A percentile compares a stretch with the other conserved stretches of the same genome.
Conservation (phyloP, 352 stramenopile genomes). For the Phytophthora uliginosa region DNA sequence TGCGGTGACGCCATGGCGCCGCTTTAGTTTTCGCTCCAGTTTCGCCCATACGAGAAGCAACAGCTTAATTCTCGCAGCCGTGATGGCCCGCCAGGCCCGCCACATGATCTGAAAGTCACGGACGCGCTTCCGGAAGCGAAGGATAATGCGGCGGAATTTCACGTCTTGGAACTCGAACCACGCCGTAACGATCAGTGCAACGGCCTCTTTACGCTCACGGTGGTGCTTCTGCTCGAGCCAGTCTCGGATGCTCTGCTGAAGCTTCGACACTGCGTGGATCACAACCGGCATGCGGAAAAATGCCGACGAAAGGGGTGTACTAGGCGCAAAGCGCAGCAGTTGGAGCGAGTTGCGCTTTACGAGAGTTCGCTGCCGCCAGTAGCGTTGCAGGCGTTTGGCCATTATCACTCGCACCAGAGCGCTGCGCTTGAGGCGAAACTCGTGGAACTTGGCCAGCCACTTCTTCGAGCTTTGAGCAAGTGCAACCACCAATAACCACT, state of each 20-base stretch:
- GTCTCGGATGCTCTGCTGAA: conserved; percentile 53
- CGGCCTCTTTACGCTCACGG: conserved; percentile 24
- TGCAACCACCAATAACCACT: conserved; percentile 64
- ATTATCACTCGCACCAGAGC: conserved; percentile 52
- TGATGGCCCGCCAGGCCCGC: conserved; percentile 77
- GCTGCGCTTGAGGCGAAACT: conserved; percentile 52
- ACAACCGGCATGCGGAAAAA: conserved; percentile 68
- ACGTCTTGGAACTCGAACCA: conserved; percentile 88
- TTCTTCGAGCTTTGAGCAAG: conserved; percentile 45
- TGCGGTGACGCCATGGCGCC: conserved; percentile 44
- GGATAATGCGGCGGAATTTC: conserved; percentile 84
- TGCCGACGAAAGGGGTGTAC: conserved; percentile 40
- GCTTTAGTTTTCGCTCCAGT: conserved; percentile 67
- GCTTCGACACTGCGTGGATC: conserved; percentile 46
- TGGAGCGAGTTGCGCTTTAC: conserved; percentile 35
- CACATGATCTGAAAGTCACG: conserved; percentile 83
- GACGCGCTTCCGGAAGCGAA: conserved; percentile 81
- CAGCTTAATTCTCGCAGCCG: conserved; percentile 76
- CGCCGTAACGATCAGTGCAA: conserved; percentile 74
- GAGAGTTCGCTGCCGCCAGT: conserved; percentile 54
- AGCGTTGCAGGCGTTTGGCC: conserved; percentile 63
- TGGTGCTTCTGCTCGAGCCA: conserved; percentile 50
- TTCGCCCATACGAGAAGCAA: conserved; percentile 75
- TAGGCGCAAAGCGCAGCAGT: conserved; percentile 20
- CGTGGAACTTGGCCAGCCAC: conserved; percentile 56